phyloP scores from a whole-genome alignment of 352 stramenopile genomes.

The Porosira glacialis region DNA sequence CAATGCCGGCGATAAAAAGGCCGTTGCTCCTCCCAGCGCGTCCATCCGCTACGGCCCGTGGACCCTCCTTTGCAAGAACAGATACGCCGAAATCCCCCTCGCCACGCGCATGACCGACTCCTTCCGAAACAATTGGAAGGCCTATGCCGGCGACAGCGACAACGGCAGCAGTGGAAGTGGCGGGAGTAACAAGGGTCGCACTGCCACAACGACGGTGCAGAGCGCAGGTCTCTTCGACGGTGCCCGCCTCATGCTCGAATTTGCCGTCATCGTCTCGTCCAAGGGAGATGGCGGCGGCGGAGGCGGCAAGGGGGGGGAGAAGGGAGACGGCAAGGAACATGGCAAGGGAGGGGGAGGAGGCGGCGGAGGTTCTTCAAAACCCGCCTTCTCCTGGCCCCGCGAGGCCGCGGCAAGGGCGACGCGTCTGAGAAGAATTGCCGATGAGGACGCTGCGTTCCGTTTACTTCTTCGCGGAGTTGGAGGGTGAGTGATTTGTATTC shows the following conservation, averaged over 20 bases:
- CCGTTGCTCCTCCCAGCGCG: constrained; percentile 8
- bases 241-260: constrained; percentile 75
- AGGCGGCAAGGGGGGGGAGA: too few relatives aligned
- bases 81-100: constrained; percentile 47
- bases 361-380: too few relatives aligned
- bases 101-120: constrained; percentile 42
- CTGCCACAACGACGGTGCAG: too few relatives aligned
- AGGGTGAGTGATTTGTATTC: too few relatives aligned
- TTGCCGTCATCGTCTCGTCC: constrained; percentile 56
- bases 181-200: too few relatives aligned
- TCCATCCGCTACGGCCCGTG: constrained; percentile 71
- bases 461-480: constrained; percentile 63
- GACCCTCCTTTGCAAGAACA: constrained; percentile 70
- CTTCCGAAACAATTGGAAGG: constrained; percentile 60
- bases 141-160: constrained; percentile 66
- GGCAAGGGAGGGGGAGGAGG: constrained; percentile 63
- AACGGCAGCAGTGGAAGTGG: too few relatives aligned
- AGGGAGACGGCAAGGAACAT: too few relatives aligned
- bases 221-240: constrained; percentile 61
- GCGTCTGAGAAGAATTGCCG: constrained; percentile 50
- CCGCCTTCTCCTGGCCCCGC: constrained; percentile 75
- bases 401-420: constrained; percentile 78
- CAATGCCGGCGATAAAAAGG: background rate
- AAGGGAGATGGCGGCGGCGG: too few relatives aligned
- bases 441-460: constrained; percentile 73